Percentiles rank a stretch among this genome's conserved stretches.
Conservation (phyloP, 495 filamentous ascomycete genomes). For the Xylaria castorea region DNA sequence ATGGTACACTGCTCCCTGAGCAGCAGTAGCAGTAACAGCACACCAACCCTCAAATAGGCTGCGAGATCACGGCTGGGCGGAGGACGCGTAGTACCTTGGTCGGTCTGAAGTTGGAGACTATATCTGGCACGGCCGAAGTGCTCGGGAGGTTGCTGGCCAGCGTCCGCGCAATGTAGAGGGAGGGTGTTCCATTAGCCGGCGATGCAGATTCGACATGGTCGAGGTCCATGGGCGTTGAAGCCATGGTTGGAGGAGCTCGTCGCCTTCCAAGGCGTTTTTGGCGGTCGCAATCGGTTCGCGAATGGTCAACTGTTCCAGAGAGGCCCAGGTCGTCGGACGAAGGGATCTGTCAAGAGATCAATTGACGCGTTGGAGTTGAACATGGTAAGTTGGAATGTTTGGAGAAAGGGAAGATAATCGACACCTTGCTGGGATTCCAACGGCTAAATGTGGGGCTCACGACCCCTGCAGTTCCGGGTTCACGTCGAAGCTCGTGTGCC, state of each 20-base stretch:
- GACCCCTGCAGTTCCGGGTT: not conserved
- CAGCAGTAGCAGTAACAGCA: not conserved
- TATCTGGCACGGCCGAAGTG: constrained; percentile 53
- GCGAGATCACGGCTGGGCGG: not conserved
- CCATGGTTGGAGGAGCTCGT: constrained; percentile 43
- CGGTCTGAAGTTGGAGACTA: constrained; percentile 56
- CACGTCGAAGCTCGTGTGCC: not conserved
- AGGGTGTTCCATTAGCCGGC: constrained; percentile 41
- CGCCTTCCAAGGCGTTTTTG: not conserved
- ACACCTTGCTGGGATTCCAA: constrained; percentile 10
- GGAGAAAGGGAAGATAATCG: constrained; percentile 1
- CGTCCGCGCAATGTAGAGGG: constrained; percentile 49
- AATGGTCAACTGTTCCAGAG: not conserved
- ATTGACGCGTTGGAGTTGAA: constrained; percentile 6
- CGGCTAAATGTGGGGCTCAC: constrained; percentile 22
- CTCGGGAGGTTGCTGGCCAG: constrained; percentile 42
- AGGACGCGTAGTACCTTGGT: constrained; percentile 52
- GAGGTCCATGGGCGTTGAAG: constrained; percentile 61
- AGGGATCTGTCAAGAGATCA: not conserved
- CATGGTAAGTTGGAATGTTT: constrained; percentile 11
- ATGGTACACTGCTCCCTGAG: not conserved
- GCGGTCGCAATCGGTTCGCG: not conserved
- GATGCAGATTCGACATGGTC: constrained; percentile 49
- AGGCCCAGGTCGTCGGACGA: not conserved
- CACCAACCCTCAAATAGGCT: not conserved